Evolutionary conservation across 2,329 filamentous ascomycete species (phyloP), one percentile per base, ranked within the genome.

Genomic region (Furcasterigmium sp.): DNA sequence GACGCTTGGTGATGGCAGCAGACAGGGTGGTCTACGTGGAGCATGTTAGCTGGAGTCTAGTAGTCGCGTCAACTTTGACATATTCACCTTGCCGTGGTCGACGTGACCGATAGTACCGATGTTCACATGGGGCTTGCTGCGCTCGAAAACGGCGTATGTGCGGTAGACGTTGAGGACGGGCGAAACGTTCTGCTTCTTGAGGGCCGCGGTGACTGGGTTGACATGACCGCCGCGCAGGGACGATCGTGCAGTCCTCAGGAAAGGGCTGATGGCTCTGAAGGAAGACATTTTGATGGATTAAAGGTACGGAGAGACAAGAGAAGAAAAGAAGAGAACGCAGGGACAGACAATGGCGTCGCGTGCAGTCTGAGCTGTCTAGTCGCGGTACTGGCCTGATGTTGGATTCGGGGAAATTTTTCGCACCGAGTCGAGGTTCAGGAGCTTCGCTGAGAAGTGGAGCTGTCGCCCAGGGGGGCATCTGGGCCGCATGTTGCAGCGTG

Each of bases 81-180:
- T 47, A 23, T 46, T 53, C 73, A 95, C 91, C 87, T 98, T 98
- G 76, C 91, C 91, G 75, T 98, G 91, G 81, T 98, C 93, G 72
- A 98, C 93, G 77, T 98, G 93, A 58, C 93, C 93, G 72, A 98
- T 98, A 57, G 93, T 98, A 67, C 93, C 93, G 62, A 98, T 93
- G 75, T 98, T 98, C 54, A 98, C 91, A 68, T 98, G 93, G 47
- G 93, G 93, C 80, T 98, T 98, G 63, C 76, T 83, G 63, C 93
- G 84, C 78, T 94, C 82, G 64, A 86, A 98, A 45, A 76, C 75
- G 49, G 81, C 81, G 56, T 84, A 85, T 61, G 73, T 74, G 55
- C 81, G 75, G 62, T 78, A 76, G 58, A 84, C 69, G 68, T 82
- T 83, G 59, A 85, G 72, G 55, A 84, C 75, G 51, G 79, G 76